A percentile compares a stretch with the other conserved stretches of the same genome.
Conservation (phyloP, 345 rosid genomes). For the Euphorbia peplus region DNA sequence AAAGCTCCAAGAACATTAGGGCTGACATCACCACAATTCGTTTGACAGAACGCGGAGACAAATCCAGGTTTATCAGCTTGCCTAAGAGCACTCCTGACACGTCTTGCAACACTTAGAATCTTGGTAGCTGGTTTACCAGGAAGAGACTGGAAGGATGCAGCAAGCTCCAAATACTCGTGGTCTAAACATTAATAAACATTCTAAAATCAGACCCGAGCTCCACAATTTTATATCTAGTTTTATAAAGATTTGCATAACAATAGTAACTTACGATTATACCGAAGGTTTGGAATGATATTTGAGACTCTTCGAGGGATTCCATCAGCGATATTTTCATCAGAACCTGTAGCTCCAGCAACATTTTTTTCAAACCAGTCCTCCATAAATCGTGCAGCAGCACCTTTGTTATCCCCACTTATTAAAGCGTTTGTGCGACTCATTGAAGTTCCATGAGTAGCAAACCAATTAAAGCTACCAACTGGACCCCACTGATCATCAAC, state of each 20-base stretch:
- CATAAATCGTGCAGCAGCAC: conserved; percentile 93
- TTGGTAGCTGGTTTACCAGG: conserved; percentile 70
- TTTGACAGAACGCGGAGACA: conserved; percentile 96
- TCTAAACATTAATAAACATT: conserved; percentile 43
- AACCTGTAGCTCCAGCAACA: conserved; percentile 28
- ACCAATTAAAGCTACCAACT: conserved; percentile 96
- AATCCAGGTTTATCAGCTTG: conserved; percentile 75
- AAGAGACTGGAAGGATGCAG: conserved; percentile 73
- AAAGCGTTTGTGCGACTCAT: conserved; percentile 95
- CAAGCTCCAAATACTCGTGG: conserved; percentile 82
- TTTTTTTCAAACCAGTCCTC: conserved; percentile 88
- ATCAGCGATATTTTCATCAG: conserved; percentile 36
- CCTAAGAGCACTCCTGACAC: conserved; percentile 79
- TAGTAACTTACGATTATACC: conserved; percentile 44
- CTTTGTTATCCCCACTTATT: conserved; percentile 99
- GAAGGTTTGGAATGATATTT: conserved; percentile 44
- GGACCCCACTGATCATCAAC: conserved; percentile 90
- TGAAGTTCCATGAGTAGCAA: conserved; percentile 98
- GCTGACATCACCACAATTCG: conserved; percentile 97
- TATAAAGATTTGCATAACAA: not conserved
- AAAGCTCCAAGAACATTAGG: conserved; percentile 97
- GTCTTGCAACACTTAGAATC: conserved; percentile 60
- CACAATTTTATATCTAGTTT: not conserved
- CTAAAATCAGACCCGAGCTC: conserved; percentile 2
- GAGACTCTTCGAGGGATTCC: conserved; percentile 75